Conservation (phyloP, 1,284 basidiomycete species). For the Leccinum proximum region DNA sequence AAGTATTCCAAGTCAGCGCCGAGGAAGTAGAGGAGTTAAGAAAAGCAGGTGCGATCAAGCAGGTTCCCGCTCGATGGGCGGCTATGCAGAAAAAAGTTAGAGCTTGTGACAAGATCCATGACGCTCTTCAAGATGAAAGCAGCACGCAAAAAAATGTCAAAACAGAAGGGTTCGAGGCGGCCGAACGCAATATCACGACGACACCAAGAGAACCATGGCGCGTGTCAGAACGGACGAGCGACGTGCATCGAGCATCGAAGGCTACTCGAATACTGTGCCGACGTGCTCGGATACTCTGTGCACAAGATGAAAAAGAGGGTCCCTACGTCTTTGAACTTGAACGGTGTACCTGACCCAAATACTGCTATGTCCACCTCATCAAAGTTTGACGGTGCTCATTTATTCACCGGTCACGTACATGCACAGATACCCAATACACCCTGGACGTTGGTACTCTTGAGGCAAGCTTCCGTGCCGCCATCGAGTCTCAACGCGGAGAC, state of each 20-base stretch:
- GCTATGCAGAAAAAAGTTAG: constrained; percentile 66
- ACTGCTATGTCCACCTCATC: constrained; percentile 43
- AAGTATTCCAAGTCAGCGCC: constrained; percentile 78
- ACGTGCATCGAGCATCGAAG: constrained; percentile 45
- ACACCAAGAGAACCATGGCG: constrained; percentile 70
- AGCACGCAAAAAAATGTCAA: constrained; percentile 46
- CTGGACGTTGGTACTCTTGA: constrained; percentile 47
- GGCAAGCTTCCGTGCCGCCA: constrained; percentile 56
- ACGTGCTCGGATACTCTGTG: constrained; percentile 70
- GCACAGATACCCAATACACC: constrained; percentile 45
- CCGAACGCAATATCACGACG: constrained; percentile 62
- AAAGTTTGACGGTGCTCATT: constrained; percentile 77
- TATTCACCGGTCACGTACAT: constrained; percentile 75
- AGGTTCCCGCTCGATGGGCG: constrained; percentile 27
- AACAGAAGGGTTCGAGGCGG: constrained; percentile 69
- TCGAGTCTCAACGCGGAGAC: constrained; percentile 54
- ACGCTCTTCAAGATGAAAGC: constrained; percentile 66
- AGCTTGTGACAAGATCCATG: constrained; percentile 79
- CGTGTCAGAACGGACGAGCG: constrained; percentile 56
- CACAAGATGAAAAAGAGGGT: constrained; percentile 61
- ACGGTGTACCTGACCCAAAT: constrained; percentile 33
- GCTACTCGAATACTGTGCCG: constrained; percentile 75
- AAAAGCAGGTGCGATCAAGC: constrained; percentile 54
- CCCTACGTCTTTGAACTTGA: constrained; percentile 41
- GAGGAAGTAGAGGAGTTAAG: constrained; percentile 90